A percentile compares a stretch with the other conserved stretches of the same genome.
Conservation (phyloP, 805 yeast genomes). For the Kodamaea lidongshanica region DNA sequence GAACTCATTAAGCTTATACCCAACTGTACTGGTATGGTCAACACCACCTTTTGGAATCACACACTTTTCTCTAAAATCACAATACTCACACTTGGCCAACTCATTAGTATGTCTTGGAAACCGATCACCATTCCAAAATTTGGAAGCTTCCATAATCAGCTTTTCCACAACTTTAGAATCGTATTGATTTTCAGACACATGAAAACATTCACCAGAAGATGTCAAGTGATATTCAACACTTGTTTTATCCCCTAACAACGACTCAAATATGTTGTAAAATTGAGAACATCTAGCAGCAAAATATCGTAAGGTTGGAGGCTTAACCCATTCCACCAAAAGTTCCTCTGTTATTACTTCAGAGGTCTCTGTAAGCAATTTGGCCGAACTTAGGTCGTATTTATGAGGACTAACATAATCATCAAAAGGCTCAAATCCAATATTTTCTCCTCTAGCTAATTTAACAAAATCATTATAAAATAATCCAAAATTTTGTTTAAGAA, state of each 20-base stretch:
- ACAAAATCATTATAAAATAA: constrained; percentile 39
- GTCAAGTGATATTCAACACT: constrained; percentile 49
- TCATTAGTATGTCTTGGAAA: constrained; percentile 41
- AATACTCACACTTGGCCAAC: constrained; percentile 43
- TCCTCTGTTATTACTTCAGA: constrained; percentile 12
- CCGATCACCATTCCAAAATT: constrained; percentile 57
- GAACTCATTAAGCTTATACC: constrained; percentile 6
- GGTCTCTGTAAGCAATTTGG: too few relatives aligned
- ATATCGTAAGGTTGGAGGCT: constrained; percentile 50
- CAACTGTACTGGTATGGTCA: constrained; percentile 1
- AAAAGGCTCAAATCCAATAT: constrained; percentile 36
- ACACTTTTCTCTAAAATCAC: constrained; percentile 42
- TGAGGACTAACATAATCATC: constrained; percentile 22
- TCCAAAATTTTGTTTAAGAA: constrained; percentile 31
- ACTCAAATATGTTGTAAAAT: constrained; percentile 29
- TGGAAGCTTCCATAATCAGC: constrained; percentile 29
- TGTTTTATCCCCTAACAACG: constrained; percentile 32
- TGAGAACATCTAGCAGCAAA: constrained; percentile 53
- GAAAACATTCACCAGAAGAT: constrained; percentile 29
- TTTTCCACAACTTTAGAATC: constrained; percentile 22
- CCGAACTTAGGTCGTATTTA: constrained; percentile 9
- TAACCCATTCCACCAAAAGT: constrained; percentile 41
- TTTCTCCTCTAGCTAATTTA: constrained; percentile 40
- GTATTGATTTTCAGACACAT: constrained; percentile 34
- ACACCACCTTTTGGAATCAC: constrained; percentile 7